A percentile compares a stretch with the other conserved stretches of the same genome.
Evolutionary conservation across 2,329 filamentous ascomycete genomes (phyloP).

Genomic region (Conoideocrella luteorostrata): DNA sequence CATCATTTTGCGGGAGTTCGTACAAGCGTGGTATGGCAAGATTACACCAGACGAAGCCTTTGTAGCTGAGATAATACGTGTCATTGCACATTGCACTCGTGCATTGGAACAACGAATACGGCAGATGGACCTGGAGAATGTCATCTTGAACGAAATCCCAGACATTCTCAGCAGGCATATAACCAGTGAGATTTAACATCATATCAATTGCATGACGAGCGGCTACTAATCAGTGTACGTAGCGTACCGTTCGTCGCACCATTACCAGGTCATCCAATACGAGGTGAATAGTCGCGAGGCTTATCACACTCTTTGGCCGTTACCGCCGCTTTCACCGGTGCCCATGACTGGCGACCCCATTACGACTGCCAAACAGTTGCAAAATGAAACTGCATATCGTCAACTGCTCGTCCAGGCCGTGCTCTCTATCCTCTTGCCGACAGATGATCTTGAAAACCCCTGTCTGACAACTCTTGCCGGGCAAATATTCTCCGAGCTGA

Average conservation of each 20-base stretch:
- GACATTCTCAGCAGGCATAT: constrained; percentile 75
- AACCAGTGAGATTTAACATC: constrained; percentile 47
- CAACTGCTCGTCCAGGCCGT: constrained; percentile 80
- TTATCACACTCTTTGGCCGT: constrained; percentile 78
- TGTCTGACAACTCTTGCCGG: constrained; percentile 77
- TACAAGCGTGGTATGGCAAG: constrained; percentile 86
- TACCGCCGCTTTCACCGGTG: constrained; percentile 74
- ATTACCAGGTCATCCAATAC: constrained; percentile 50
- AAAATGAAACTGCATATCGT: constrained; percentile 78
- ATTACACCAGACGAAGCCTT: constrained; percentile 89
- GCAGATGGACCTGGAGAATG: constrained; percentile 72
- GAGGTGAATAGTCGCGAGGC: constrained; percentile 57
- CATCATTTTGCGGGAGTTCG: constrained; percentile 82
- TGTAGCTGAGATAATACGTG: constrained; percentile 78
- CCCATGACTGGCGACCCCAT: constrained; percentile 49
- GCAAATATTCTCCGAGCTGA: constrained; percentile 84
- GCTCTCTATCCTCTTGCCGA: constrained; percentile 78
- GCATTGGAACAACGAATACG: constrained; percentile 81
- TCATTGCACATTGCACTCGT: constrained; percentile 87
- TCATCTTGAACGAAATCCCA: constrained; percentile 84
- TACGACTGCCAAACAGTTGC: constrained; percentile 53
- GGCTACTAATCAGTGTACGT: constrained; percentile 9
- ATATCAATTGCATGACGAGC: neutral
- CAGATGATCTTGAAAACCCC: constrained; percentile 84
- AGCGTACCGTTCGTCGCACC: constrained; percentile 69